These are phyloP conservation scores for Rhizoclosmatium globosum DNA, from an alignment of 192 early-diverging fungal species.

Conservation along the genomic window DNA sequence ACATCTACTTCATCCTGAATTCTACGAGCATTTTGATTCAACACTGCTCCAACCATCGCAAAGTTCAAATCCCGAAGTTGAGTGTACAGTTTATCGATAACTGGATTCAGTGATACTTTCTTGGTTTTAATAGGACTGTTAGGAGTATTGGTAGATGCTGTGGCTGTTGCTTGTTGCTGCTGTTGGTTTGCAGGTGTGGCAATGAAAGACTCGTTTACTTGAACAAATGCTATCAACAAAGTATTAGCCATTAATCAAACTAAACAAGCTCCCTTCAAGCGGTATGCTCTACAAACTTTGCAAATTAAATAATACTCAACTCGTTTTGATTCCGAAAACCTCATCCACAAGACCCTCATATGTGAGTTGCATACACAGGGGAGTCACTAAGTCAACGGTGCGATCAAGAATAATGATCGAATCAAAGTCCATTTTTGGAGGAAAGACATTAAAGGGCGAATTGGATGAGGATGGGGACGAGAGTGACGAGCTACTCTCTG, in stretches of 20 bases:
- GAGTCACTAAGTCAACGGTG: slow-evolving; percentile 88
- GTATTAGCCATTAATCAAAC: slow-evolving; percentile 76
- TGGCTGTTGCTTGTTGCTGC: neutral
- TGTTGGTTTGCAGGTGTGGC: slow-evolving; percentile 10
- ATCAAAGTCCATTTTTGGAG: slow-evolving; percentile 60
- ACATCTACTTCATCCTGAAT: slow-evolving; percentile 91
- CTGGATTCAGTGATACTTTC: slow-evolving; percentile 78
- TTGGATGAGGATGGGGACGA: neutral
- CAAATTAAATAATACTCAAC: slow-evolving; percentile 52
- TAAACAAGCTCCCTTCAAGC: no score
- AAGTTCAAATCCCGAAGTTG: slow-evolving; percentile 91
- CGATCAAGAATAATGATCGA: slow-evolving; percentile 92
- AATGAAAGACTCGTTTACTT: slow-evolving; percentile 32
- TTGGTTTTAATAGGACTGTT: slow-evolving; percentile 51
- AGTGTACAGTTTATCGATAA: slow-evolving; percentile 79
- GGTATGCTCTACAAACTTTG: slow-evolving; percentile 53
- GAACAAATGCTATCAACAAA: slow-evolving; percentile 51
- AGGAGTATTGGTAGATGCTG: neutral
- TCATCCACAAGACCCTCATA: slow-evolving; percentile 98
- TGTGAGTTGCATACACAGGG: slow-evolving; percentile 93
- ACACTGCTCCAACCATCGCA: slow-evolving; percentile 82
- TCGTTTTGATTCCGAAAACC: slow-evolving; percentile 79
- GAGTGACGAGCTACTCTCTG: neutral
- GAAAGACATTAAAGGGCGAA: slow-evolving; percentile 60
- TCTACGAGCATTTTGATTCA: slow-evolving; percentile 84